Base-by-base conservation (phyloP, 2,329 filamentous ascomycete species). In the Whalleya microplaca region DNA sequence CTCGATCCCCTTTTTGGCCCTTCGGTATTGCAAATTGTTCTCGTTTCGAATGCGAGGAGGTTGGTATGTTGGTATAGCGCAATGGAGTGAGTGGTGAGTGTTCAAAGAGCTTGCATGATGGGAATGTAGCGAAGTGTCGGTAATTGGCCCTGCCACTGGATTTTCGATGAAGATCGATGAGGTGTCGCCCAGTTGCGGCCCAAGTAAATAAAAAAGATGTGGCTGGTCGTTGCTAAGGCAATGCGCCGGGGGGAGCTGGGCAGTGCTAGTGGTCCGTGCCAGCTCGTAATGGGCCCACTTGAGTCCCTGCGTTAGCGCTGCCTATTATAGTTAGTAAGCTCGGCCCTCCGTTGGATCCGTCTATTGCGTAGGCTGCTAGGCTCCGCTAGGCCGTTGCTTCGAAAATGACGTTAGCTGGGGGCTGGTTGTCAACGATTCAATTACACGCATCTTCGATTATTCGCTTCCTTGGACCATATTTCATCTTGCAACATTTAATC, bases 181-280 rank as follows among this genome's bases (percentile, higher is more conserved):
- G 59, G 59, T 53, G 48, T 57, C 54, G 50, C 44, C 37, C 41
- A 47, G 40, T 41, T 48, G 20, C 16, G 27, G 41, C 27, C 41
- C 52, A 62, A 65, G 65, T 67, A 68, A 69, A 69, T 67, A 69
- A 68, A 69, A 64, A 65, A 65, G 60, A 64, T 66, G 66, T 69
- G 67, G 67, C 67, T 69, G 66, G 63, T 37, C 51, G 67, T 69
- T 69, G 67, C 66, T 58, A 47, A 53, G 62, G 64, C 41, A 59
- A 69, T 68, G 48, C 48, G 40, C 41, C 57, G 37, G 27, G 27
- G n/a, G n/a, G n/a, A 59, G 53, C 57, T 58, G 27, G 41, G 51
- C 23, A 4, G 23, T 27, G 23, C 9, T 27, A 27, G 23, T 27
- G 23, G 46, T 51, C 61, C 53, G 42, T 48, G 46, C 16, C 19